phyloP scores from a whole-genome alignment of 2,329 filamentous ascomycete genomes.

The Chalara sp. region DNA sequence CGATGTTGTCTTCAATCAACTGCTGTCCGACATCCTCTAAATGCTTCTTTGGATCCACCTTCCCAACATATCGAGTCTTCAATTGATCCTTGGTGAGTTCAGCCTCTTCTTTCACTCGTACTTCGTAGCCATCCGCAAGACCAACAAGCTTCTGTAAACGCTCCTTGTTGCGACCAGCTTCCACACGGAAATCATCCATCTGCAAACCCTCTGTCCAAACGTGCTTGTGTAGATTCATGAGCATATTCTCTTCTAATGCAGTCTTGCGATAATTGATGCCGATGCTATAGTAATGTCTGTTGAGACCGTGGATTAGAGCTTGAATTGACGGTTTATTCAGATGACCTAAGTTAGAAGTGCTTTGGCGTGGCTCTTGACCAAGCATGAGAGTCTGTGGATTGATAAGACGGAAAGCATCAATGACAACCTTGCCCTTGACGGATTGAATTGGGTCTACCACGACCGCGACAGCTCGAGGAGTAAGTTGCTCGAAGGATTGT shows the following conservation, averaged over 20 bases:
- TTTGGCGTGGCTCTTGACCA: constrained; percentile 94
- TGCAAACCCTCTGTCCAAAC: constrained; percentile 97
- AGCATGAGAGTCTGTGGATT: constrained; percentile 97
- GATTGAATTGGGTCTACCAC: constrained; percentile 98
- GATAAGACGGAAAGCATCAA: constrained; percentile 97
- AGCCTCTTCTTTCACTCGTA: constrained; percentile 97
- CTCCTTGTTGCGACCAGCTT: constrained; percentile 81
- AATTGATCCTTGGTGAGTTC: constrained; percentile 95
- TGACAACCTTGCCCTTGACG: constrained; percentile 98
- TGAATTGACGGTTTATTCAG: constrained; percentile 99
- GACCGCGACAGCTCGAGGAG: constrained; percentile 90
- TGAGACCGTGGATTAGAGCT: constrained; percentile 94
- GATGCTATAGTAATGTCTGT: constrained; percentile 99
- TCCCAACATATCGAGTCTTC: constrained; percentile 97
- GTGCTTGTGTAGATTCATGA: constrained; percentile 99
- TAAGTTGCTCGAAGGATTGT: constrained; percentile 99
- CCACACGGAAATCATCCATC: constrained; percentile 90
- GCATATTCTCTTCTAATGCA: constrained; percentile 96
- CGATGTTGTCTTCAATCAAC: constrained; percentile 98
- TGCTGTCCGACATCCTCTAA: constrained; percentile 94
- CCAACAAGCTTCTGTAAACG: constrained; percentile 80
- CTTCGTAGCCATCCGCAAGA: constrained; percentile 93
- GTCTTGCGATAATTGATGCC: constrained; percentile 98
- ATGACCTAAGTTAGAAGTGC: constrained; percentile 94
- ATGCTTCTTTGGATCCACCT: constrained; percentile 99